Evolutionary conservation across 2,329 filamentous ascomycete genomes (phyloP).

Genomic region (Hypoxylon sp.): DNA sequence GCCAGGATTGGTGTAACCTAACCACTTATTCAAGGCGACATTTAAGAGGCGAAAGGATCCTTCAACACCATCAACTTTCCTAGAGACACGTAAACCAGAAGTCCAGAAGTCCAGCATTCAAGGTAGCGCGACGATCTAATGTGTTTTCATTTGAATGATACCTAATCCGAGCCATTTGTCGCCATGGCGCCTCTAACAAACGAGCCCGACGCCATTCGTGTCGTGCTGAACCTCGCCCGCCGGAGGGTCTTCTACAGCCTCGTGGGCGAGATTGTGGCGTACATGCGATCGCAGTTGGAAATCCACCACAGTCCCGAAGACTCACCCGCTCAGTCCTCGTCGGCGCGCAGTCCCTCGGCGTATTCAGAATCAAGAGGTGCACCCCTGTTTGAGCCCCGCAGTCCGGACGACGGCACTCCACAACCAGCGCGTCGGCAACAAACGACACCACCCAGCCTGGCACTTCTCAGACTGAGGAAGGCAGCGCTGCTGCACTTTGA

Average conservation of each 20-base stretch:
- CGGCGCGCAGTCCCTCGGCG: slow-evolving; percentile 33
- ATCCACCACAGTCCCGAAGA: slow-evolving; percentile 44
- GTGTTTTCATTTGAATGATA: background rate
- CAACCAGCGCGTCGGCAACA: slow-evolving; percentile 18
- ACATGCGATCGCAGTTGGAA: slow-evolving; percentile 66
- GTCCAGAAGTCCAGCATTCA: background rate
- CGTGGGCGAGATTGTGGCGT: slow-evolving; percentile 63
- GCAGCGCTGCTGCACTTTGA: slow-evolving; percentile 77
- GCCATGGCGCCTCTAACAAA: slow-evolving; percentile 66
- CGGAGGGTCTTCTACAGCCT: slow-evolving; percentile 65
- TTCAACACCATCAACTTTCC: background rate
- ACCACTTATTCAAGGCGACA: background rate
- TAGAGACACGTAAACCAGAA: background rate
- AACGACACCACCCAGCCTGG: slow-evolving; percentile 43
- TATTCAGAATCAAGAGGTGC: slow-evolving; percentile 36
- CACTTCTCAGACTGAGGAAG: slow-evolving; percentile 55
- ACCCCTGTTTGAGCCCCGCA: slow-evolving; percentile 41
- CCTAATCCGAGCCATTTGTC: background rate
- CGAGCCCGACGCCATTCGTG: slow-evolving; percentile 67
- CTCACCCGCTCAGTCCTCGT: slow-evolving; percentile 48
- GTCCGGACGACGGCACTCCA: slow-evolving; percentile 2
- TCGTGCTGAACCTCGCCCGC: slow-evolving; percentile 64
- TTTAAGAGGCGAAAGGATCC: slow-evolving; percentile 15
- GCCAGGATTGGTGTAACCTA: background rate
- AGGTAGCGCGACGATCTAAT: background rate